These are phyloP conservation scores for Aspergillus udagawae DNA, from an alignment of 2,329 filamentous ascomycete species.

Conservation along the genomic window DNA sequence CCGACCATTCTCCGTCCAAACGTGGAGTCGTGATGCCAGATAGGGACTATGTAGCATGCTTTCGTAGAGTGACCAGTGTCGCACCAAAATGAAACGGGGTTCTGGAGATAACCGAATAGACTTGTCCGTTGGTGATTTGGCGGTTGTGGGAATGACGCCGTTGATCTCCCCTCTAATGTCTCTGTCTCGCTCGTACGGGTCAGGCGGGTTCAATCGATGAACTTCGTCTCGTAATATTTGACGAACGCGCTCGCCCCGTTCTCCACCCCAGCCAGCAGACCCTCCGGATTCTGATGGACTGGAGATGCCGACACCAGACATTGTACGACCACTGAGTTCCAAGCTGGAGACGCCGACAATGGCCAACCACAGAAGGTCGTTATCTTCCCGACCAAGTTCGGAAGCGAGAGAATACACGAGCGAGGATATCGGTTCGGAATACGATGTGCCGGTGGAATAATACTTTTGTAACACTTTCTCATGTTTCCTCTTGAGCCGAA, in stretches of 20 bases:
- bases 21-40: conserved; percentile 82
- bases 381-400: conserved; percentile 92
- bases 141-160: conserved; percentile 85
- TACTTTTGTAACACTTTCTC: conserved; percentile 74
- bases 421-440: conserved; percentile 90
- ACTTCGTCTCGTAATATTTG: conserved; percentile 90
- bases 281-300: conserved; percentile 54
- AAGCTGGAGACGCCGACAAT: conserved; percentile 95
- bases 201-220: conserved; percentile 80
- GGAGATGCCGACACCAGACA: conserved; percentile 66
- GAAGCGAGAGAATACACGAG: conserved; percentile 93
- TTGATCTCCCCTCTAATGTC: conserved; percentile 63
- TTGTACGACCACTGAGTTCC: conserved; percentile 83
- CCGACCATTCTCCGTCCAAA: conserved; percentile 86
- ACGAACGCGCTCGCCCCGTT: conserved; percentile 77
- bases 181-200: conserved; percentile 54
- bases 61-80: conserved; percentile 97
- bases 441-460: conserved; percentile 82
- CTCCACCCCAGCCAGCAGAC: conserved; percentile 71
- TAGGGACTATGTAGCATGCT: conserved; percentile 98
- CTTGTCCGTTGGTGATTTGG: conserved; percentile 82
- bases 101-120: conserved; percentile 91
- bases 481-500: conserved; percentile 72
- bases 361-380: conserved; percentile 89
- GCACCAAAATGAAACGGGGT: conserved; percentile 83